Evolutionary conservation across 2,329 filamentous ascomycete genomes (phyloP), one percentile per base, ranked within the genome.

Genomic region (Nemania sp.): DNA sequence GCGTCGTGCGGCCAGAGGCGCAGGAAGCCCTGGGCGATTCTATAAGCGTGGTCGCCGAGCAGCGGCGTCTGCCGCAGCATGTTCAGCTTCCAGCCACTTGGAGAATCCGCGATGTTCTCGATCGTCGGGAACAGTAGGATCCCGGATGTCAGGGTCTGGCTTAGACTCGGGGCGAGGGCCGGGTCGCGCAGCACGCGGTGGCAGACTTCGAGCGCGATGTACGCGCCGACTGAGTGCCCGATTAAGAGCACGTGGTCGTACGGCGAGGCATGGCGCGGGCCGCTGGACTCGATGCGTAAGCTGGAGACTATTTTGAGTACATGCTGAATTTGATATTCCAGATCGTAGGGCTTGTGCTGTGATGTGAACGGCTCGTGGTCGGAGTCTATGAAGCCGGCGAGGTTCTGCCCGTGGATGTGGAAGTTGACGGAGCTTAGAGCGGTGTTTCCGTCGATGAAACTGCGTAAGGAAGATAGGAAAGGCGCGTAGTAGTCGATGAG

Each of bases 81-180:
- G 31, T 72, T 70, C 33, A 86, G 70, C 42, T 78, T 79, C 50
- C 71, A 71, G 1, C 88, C 89, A 23, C 76, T 83, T 0, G 80
- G 77, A 1, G 85, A 89, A 51, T 74, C 70, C 8, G 83, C 82
- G 57, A 92, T 85, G 70, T 90, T 81, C n/a, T 85, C 79, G 31
- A 92, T 79, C 1, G 89, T 90, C 1, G 89, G 88, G 67, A 91
- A 91, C 15, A 92, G 77, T 51, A 91, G 75, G 36, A 91, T 76
- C 1, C 80, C 87, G 23, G 77, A 73, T 30, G 67, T 68, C 19
- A 84, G 71, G 9, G 67, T 68, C 19, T 84, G 71, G 9, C 66
- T 68, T n/a, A 79, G 66, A 40, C 70, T 65, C n/a, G 72, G 70
- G 1, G 68, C 68, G 11, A 64, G 51, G 11, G 60, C 55, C 0